Evolutionary conservation across 2,329 filamentous ascomycete genomes (phyloP).

Genomic region (Byssoonygena ceratinophila): DNA sequence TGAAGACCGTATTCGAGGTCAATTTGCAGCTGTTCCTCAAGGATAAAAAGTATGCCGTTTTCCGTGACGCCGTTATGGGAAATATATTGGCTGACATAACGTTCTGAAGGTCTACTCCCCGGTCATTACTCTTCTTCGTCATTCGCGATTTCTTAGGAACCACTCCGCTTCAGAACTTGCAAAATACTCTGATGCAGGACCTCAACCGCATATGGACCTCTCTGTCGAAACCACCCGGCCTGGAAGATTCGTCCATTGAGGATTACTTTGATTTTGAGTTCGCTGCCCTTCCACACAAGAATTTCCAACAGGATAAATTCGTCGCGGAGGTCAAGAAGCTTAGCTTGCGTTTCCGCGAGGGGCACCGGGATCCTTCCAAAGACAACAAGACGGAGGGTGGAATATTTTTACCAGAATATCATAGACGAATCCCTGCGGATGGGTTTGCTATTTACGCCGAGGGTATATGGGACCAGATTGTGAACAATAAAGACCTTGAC

Average conservation of each 20-base stretch:
- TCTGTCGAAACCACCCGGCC: conserved; percentile 78
- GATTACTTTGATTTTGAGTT: conserved; percentile 99
- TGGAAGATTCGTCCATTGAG: conserved; percentile 80
- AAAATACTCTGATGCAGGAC: conserved; percentile 82
- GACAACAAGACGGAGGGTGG: conserved; percentile 63
- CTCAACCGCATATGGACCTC: conserved; percentile 84
- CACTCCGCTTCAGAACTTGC: conserved; percentile 80
- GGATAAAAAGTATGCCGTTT: conserved; percentile 64
- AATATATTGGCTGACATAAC: not conserved
- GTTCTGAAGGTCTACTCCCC: conserved; percentile 58
- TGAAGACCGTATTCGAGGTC: conserved; percentile 99
- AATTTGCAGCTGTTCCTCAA: conserved; percentile 95
- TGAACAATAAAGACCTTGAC: conserved; percentile 96
- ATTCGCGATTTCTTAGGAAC: conserved; percentile 93
- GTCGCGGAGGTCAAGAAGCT: conserved; percentile 67
- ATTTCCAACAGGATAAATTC: conserved; percentile 88
- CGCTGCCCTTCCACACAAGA: conserved; percentile 89
- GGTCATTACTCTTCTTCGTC: conserved; percentile 94
- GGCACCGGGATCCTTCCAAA: conserved; percentile 59
- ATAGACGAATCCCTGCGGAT: conserved; percentile 88
- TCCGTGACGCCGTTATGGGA: not conserved
- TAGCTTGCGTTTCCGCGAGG: conserved; percentile 69
- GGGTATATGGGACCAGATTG: conserved; percentile 96
- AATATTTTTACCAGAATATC: conserved; percentile 87
- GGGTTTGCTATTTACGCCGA: conserved; percentile 92